Evolutionary conservation across 176 grass and related monocot species (phyloP).

Genomic region (Aegilops speltoides): DNA sequence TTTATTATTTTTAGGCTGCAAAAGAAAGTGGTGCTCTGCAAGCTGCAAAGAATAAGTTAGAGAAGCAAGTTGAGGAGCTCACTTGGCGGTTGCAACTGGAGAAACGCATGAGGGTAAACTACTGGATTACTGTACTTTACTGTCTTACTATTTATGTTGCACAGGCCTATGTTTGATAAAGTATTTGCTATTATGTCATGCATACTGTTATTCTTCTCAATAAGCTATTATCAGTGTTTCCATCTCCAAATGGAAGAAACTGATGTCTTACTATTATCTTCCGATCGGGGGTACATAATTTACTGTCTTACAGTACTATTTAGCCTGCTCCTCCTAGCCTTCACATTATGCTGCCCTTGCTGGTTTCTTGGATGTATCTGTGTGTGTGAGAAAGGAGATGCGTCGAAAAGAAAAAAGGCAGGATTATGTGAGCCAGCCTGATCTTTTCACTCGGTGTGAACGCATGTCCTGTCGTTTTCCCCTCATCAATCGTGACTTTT

Average conservation of each 20-base stretch:
- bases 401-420: not conserved
- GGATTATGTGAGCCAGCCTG: not conserved
- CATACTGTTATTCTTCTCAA: not conserved
- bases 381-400: not conserved
- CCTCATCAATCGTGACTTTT: not conserved
- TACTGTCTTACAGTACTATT: not conserved
- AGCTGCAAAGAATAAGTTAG: slow-evolving; percentile 96
- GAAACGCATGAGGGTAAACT: slow-evolving; percentile 92
- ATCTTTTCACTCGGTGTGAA: not conserved
- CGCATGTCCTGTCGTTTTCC: not conserved
- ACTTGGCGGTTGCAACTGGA: slow-evolving; percentile 89
- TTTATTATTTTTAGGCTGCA: slow-evolving; percentile 68
- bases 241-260: slow-evolving; percentile 5
- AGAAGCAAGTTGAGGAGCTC: slow-evolving; percentile 97
- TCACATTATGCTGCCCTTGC: too few relatives aligned
- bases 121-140: slow-evolving; percentile 19
- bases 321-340: too few relatives aligned
- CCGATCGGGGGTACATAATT: not conserved
- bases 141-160: slow-evolving; percentile 18
- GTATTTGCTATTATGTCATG: slow-evolving; percentile 11
- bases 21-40: slow-evolving; percentile 97
- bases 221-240: not conserved
- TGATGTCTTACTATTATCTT: not conserved
- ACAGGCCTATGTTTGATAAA: slow-evolving; percentile 15
- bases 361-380: not conserved